phyloP scores from a whole-genome alignment of 805 yeast species.

The Citeromyces matritensis region DNA sequence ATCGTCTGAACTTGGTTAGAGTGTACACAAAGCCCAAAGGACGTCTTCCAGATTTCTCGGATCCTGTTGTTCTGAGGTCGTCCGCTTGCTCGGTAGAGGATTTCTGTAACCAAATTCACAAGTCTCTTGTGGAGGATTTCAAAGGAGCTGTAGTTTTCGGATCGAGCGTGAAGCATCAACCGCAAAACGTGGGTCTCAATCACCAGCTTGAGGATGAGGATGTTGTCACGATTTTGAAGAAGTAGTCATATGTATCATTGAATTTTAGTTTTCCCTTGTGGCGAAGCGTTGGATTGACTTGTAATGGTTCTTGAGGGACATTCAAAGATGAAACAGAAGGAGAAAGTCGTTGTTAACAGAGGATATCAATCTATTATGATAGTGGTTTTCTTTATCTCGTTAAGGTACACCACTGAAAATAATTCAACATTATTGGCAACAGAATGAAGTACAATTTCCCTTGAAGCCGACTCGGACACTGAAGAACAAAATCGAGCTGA shows the following conservation, averaged over 20 bases:
- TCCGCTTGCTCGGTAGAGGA: slow-evolving; percentile 83
- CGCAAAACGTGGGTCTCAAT: slow-evolving; percentile 83
- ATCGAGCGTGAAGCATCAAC: slow-evolving; percentile 91
- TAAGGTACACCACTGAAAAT: neutral
- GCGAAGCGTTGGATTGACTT: too few species aligned
- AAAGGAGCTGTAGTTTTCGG: slow-evolving; percentile 90
- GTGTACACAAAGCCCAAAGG: slow-evolving; percentile 98
- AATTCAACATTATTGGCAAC: too few species aligned
- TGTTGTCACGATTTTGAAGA: slow-evolving; percentile 87
- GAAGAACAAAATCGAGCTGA: too few species aligned
- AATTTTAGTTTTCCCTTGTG: neutral
- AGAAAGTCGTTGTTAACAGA: neutral
- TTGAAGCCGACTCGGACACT: too few species aligned
- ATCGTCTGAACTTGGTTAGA: slow-evolving; percentile 74
- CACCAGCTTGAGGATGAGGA: slow-evolving; percentile 90
- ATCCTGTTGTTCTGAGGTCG: slow-evolving; percentile 83
- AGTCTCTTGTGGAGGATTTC: slow-evolving; percentile 85
- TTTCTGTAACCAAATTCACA: slow-evolving; percentile 93
- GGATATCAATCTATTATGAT: neutral
- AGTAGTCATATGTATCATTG: slow-evolving; percentile 10
- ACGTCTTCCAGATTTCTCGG: slow-evolving; percentile 79
- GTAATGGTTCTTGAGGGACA: too few species aligned
- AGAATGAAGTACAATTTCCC: too few species aligned
- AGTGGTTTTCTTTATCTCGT: neutral
- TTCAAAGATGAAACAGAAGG: too few species aligned